Evolutionary conservation across 306 rosid genomes (phyloP).

Genomic region (Castanospermum australe): DNA sequence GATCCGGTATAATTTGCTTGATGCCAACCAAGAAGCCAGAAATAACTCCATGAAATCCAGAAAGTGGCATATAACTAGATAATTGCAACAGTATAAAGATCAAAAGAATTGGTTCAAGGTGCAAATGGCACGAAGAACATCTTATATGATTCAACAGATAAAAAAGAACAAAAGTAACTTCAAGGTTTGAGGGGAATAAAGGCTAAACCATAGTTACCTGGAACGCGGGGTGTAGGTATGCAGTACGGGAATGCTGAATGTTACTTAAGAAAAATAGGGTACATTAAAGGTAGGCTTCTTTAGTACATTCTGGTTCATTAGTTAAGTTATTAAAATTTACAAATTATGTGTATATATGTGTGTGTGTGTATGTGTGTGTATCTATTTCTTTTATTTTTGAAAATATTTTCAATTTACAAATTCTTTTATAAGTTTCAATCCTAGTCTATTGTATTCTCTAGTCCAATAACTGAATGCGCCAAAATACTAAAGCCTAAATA

Average conservation of each 20-base stretch:
- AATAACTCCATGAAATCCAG: constrained; percentile 90
- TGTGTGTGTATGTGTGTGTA: too few relatives aligned
- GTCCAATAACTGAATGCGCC: background rate
- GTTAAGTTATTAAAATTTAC: too few relatives aligned
- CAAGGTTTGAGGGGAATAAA: background rate
- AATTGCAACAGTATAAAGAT: constrained; percentile 16
- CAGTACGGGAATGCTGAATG: background rate
- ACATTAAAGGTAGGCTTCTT: background rate
- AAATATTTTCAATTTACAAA: background rate
- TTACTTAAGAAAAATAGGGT: background rate
- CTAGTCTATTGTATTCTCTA: background rate
- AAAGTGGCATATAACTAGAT: constrained; percentile 77
- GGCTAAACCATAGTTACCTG: background rate
- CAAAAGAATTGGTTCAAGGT: background rate
- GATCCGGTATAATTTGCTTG: constrained; percentile 94
- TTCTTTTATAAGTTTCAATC: background rate
- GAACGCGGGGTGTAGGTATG: background rate
- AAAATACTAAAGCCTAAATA: background rate
- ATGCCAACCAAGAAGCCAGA: constrained; percentile 94
- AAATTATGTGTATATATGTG: too few relatives aligned
- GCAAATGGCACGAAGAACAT: background rate
- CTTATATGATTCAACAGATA: background rate
- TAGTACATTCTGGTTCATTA: too few relatives aligned
- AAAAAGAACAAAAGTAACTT: background rate
- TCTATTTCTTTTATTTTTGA: background rate